Evolutionary conservation across 129 eudicot species (phyloP), one percentile per base, ranked within the genome.

Genomic region (Calendula officinalis): DNA sequence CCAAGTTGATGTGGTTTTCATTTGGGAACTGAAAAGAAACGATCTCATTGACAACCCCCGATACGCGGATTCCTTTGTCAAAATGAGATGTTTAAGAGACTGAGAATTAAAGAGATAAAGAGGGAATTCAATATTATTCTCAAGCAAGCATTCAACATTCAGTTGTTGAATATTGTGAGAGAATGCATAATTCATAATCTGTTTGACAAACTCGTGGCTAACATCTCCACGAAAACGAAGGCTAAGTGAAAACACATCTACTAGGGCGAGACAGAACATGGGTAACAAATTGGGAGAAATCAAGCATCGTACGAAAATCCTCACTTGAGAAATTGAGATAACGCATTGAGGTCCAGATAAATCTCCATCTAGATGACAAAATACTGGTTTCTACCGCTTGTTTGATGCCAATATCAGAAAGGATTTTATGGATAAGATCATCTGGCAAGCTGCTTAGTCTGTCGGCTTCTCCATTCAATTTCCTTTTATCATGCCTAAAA

Each of bases 281-380:
- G n/a, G 36, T 22, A 13, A 54, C 63, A 22, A 11, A 53, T 3
- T 27, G 3, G 27, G 30, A 3, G 3, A 67, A 67, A 14, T 16
- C 6, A 8, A 40, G 40, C 2, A 53, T 10, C 7, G 38, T 41
- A 39, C 8, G 6, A 13, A 67, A 67, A n/a, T 51, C 62, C 3
- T 6, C 2, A n/a, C 4, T 40, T 12, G 52, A 40, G 47, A 67
- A 52, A 7, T 12, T 10, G 37, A 67, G 72, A 27, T 3, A 16
- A 27, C 53, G 41, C n/a, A 67, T 55, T 39, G 72, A 53, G 4
- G 49, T 39, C 64, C 64, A 62, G 0, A 30, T 11, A 43, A 2
- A 62, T 6, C 41, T 62, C 67, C 54, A 62, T 62, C 41, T 62
- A 9, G 67, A 62, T 10, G 67, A 42, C 53, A 62, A 62, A 43